These are phyloP conservation scores for Fraxinus anomala DNA, from an alignment of 257 asterid species.

Conservation along the genomic window DNA sequence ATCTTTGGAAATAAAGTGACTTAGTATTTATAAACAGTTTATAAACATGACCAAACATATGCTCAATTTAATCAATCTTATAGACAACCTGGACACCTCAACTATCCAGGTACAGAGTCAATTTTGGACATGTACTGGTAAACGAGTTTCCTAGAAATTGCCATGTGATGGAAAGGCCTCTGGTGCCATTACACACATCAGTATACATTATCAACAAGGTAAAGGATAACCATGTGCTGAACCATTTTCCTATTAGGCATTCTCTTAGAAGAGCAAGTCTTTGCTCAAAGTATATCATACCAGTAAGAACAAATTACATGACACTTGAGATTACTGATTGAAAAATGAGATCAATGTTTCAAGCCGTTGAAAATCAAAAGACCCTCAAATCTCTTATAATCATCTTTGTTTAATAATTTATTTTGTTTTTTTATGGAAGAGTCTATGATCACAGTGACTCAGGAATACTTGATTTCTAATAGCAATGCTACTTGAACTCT, in stretches of 20 bases:
- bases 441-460: not conserved
- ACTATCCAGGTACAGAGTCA: not conserved
- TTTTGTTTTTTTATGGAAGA: conserved; percentile 3
- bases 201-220: not conserved
- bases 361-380: not conserved
- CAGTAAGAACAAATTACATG: not conserved
- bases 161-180: not conserved
- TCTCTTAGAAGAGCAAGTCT: conserved; percentile 18
- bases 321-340: not conserved
- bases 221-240: not conserved
- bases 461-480: not conserved
- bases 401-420: not conserved
- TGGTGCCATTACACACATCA: not conserved
- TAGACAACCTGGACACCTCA: not conserved
- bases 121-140: not conserved
- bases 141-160: not conserved
- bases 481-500: not conserved
- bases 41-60: too few species aligned
- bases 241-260: conserved; percentile 18
- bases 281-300: not conserved
- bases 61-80: not conserved
- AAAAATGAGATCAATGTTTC: conserved; percentile 15
- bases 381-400: not conserved
- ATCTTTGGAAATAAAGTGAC: too few species aligned
- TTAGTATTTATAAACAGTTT: too few species aligned